Evolutionary conservation across 176 grass and related monocot genomes (phyloP).

Genomic region (Elymus sibiricus): DNA sequence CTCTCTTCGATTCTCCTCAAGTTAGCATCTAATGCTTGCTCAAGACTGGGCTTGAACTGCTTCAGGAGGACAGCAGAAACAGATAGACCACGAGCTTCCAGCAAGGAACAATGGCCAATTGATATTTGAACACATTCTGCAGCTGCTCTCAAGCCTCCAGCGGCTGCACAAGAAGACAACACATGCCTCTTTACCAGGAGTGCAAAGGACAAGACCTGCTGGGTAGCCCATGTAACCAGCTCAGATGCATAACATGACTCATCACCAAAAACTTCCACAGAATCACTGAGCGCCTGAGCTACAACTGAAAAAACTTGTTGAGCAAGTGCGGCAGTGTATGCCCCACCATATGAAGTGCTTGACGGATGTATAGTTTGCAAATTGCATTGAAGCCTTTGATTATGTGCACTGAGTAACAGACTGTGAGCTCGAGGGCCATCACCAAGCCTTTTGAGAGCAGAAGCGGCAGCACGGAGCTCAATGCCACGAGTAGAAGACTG

Average conservation of each 20-base stretch:
- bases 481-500: constrained; percentile 86
- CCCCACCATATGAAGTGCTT: constrained; percentile 90
- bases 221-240: constrained; percentile 85
- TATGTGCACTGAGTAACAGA: constrained; percentile 80
- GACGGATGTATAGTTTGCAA: constrained; percentile 95
- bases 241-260: constrained; percentile 81
- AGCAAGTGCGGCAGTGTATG: constrained; percentile 86
- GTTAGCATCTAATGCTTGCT: constrained; percentile 91
- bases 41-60: constrained; percentile 82
- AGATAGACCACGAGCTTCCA: constrained; percentile 79
- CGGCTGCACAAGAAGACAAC: constrained; percentile 87
- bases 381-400: constrained; percentile 90
- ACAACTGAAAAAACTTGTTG: constrained; percentile 94
- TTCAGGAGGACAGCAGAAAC: constrained; percentile 80
- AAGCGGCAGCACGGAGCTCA: constrained; percentile 92
- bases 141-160: constrained; percentile 88
- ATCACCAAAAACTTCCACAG: constrained; percentile 90
- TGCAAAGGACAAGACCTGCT: constrained; percentile 69
- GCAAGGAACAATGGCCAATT: constrained; percentile 83
- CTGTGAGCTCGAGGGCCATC: constrained; percentile 92
- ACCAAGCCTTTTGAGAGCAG: constrained; percentile 95
- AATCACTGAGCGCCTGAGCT: constrained; percentile 86
- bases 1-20: constrained; percentile 94
- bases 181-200: constrained; percentile 86
- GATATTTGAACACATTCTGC: constrained; percentile 96